A percentile compares a stretch with the other conserved stretches of the same genome.
Evolutionary conservation across 768 basidiomycete genomes (phyloP).

Genomic region (Strobilomyces dryophilus): DNA sequence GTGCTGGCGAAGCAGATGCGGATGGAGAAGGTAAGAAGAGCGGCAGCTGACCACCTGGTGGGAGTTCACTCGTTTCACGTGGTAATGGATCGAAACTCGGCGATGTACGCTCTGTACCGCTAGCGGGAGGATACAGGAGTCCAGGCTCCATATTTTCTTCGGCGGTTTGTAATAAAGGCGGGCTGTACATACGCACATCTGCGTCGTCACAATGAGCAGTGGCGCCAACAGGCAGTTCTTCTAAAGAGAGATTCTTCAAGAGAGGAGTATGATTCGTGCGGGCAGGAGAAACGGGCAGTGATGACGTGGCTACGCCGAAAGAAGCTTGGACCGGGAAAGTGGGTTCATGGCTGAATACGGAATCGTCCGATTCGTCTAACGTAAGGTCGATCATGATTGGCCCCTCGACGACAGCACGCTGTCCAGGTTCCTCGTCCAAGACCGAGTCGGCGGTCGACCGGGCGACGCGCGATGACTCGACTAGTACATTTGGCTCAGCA

Average conservation of each 20-base stretch:
- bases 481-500: neutral
- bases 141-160: conserved; percentile 12
- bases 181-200: conserved; percentile 24
- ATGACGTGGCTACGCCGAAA: conserved; percentile 1
- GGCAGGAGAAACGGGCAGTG: conserved; percentile 6
- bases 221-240: conserved; percentile 9
- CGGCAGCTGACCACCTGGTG: conserved; percentile 30
- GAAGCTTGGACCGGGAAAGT: conserved; percentile 8
- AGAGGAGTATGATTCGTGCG: conserved; percentile 16
- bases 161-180: conserved; percentile 5
- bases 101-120: neutral
- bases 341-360: conserved; percentile 14
- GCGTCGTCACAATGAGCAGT: neutral
- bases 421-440: neutral
- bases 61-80: conserved; percentile 10
- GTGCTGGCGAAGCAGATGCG: conserved; percentile 29
- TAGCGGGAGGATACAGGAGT: conserved; percentile 5
- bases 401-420: conserved; percentile 2
- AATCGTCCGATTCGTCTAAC: conserved; percentile 20
- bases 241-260: conserved; percentile 20
- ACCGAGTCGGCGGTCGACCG: neutral
- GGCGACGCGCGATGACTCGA: neutral
- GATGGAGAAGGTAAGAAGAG: conserved; percentile 49
- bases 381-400: conserved; percentile 29
- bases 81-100: conserved; percentile 7